phyloP scores from a whole-genome alignment of 176 grass and related monocot genomes.

The Saccharum spontaneum region DNA sequence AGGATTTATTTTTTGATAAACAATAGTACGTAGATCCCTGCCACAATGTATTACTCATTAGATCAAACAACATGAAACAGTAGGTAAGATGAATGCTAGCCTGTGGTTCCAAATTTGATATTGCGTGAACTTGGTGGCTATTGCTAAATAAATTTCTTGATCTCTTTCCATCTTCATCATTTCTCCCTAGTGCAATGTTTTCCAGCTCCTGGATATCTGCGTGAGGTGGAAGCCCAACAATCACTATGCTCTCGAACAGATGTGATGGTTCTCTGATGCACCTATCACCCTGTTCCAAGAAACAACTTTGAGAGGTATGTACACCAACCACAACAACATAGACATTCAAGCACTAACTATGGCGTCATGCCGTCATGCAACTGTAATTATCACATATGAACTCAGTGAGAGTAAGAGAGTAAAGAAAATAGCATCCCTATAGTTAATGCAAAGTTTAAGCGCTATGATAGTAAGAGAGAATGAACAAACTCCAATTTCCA shows the following conservation, averaged over 20 bases:
- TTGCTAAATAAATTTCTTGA: slow-evolving; percentile 69
- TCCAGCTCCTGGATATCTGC: slow-evolving; percentile 74
- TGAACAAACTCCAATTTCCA: not conserved
- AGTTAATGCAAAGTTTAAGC: slow-evolving; percentile 13
- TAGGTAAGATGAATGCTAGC: slow-evolving; percentile 38
- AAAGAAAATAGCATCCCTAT: not conserved
- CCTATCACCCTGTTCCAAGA: slow-evolving; percentile 61
- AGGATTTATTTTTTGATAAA: not conserved
- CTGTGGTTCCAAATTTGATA: slow-evolving; percentile 94
- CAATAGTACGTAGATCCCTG: not conserved
- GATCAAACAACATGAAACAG: slow-evolving; percentile 18
- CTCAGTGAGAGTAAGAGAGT: not conserved
- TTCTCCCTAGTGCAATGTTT: slow-evolving; percentile 58
- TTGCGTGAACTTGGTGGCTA: slow-evolving; percentile 76
- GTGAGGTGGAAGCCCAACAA: slow-evolving; percentile 90
- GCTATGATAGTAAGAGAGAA: slow-evolving; percentile 1
- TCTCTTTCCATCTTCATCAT: slow-evolving; percentile 70
- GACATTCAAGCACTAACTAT: not conserved
- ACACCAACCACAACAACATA: not conserved
- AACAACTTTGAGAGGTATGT: slow-evolving; percentile 30
- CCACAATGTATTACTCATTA: not conserved
- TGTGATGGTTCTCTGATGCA: slow-evolving; percentile 76
- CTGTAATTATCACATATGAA: slow-evolving; percentile 4
- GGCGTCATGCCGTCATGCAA: not conserved
- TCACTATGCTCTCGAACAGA: slow-evolving; percentile 88